phyloP scores from a whole-genome alignment of 768 basidiomycete genomes.

The Chiua virens region DNA sequence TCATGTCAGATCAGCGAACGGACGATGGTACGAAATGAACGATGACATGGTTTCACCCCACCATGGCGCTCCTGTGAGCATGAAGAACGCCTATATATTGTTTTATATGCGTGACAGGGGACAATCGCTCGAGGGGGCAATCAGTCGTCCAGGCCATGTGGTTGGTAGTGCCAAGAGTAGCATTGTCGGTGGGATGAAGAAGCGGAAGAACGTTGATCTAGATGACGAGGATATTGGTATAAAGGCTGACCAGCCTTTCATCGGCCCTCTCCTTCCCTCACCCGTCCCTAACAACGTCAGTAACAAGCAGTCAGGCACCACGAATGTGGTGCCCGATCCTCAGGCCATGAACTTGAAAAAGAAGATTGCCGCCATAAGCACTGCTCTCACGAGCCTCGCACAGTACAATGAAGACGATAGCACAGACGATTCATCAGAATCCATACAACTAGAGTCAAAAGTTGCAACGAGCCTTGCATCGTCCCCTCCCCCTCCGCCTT shows the following conservation, averaged over 20 bases:
- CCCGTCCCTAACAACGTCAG: slow-evolving; percentile 24
- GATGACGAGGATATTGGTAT: slow-evolving; percentile 50
- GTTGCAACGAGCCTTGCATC: slow-evolving; percentile 21
- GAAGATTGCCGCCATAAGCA: slow-evolving; percentile 48
- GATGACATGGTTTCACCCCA: slow-evolving; percentile 69
- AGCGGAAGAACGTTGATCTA: slow-evolving; percentile 45
- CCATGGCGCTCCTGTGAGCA: slow-evolving; percentile 47
- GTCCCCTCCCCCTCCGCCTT: slow-evolving; percentile 32
- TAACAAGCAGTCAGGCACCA: slow-evolving; percentile 17
- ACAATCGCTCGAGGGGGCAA: slow-evolving; percentile 65
- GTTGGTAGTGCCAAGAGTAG: slow-evolving; percentile 30
- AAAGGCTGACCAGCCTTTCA: slow-evolving; percentile 52
- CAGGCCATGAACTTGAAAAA: slow-evolving; percentile 52
- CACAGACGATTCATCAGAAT: slow-evolving; percentile 25
- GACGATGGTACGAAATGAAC: slow-evolving; percentile 91
- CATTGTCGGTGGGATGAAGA: slow-evolving; percentile 50
- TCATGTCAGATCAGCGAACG: slow-evolving; percentile 67
- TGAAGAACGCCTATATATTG: slow-evolving; percentile 88
- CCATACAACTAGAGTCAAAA: slow-evolving; percentile 17
- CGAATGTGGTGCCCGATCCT: slow-evolving; percentile 38
- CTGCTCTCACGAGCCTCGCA: slow-evolving; percentile 38
- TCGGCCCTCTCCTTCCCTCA: slow-evolving; percentile 67
- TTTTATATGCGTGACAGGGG: slow-evolving; percentile 88
- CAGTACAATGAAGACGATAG: slow-evolving; percentile 45
- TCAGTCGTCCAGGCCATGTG: slow-evolving; percentile 31